Evolutionary conservation across 176 grass and related monocot species (phyloP).

Genomic region (Avena insularis): DNA sequence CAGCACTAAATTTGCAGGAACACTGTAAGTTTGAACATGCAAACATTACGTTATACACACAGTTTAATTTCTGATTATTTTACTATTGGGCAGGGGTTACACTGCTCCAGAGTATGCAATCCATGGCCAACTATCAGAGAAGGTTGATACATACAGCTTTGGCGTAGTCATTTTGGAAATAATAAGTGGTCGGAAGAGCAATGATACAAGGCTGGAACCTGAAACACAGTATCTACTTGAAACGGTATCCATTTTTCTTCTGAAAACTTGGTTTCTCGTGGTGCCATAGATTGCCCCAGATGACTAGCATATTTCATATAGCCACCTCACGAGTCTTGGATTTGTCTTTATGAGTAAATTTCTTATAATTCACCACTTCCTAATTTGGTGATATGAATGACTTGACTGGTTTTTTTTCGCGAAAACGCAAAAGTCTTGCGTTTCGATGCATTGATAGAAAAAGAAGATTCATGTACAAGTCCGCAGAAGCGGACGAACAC

Average conservation of each 20-base stretch:
- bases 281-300: conserved; percentile 15
- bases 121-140: conserved; percentile 79
- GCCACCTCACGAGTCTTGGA: not conserved
- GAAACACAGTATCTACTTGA: conserved; percentile 80
- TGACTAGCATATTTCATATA: conserved; percentile 35
- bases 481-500: too few relatives aligned
- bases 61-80: conserved; percentile 22
- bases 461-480: too few relatives aligned
- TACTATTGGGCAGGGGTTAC: conserved; percentile 69
- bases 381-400: conserved; percentile 17
- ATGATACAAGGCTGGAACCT: conserved; percentile 67
- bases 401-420: not conserved
- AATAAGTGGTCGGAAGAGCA: conserved; percentile 82
- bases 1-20: conserved; percentile 89
- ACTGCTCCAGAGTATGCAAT: conserved; percentile 92
- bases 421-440: too few relatives aligned
- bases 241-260: conserved; percentile 65
- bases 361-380: not conserved
- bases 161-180: conserved; percentile 85
- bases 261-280: conserved; percentile 30
- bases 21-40: conserved; percentile 61
- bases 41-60: conserved; percentile 31
- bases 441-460: too few relatives aligned
- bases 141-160: conserved; percentile 85
- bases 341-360: not conserved